These are phyloP conservation scores for Solanum tacnaense DNA, from an alignment of 257 asterid species.

Conservation along the genomic window DNA sequence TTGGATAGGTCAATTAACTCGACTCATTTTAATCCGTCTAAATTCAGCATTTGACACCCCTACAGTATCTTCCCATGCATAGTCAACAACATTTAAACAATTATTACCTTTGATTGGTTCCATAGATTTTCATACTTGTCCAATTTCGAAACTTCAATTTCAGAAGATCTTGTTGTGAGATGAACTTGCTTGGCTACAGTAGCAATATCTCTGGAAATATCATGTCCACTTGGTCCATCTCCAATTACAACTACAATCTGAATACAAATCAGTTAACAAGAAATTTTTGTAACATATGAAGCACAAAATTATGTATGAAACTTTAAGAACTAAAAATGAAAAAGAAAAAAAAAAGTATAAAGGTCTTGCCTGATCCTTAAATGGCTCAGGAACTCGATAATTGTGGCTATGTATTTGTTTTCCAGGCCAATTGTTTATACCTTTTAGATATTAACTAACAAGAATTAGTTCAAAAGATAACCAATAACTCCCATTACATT, in stretches of 20 bases:
- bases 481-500: not conserved
- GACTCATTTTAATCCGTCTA: too few species aligned
- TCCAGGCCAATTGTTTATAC: constrained; percentile 49
- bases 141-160: constrained; percentile 9
- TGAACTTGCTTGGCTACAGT: constrained; percentile 47
- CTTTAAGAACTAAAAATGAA: not conserved
- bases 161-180: constrained; percentile 39
- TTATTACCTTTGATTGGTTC: constrained; percentile 9
- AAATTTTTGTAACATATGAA: not conserved
- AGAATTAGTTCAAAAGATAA: not conserved
- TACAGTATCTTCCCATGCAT: not conserved
- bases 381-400: constrained; percentile 48
- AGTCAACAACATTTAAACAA: not conserved
- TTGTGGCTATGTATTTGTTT: constrained; percentile 62
- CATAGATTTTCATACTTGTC: constrained; percentile 11
- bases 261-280: not conserved
- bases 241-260: constrained; percentile 75
- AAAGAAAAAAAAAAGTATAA: not conserved
- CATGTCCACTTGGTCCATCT: constrained; percentile 40
- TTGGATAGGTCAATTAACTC: too few species aligned
- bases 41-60: too few species aligned
- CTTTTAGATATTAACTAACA: constrained; percentile 17
- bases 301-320: not conserved
- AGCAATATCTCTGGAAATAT: constrained; percentile 41
- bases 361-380: constrained; percentile 28